These are phyloP conservation scores for Paspalum notatum DNA, from an alignment of 176 grass and related monocot species.

Conservation along the genomic window DNA sequence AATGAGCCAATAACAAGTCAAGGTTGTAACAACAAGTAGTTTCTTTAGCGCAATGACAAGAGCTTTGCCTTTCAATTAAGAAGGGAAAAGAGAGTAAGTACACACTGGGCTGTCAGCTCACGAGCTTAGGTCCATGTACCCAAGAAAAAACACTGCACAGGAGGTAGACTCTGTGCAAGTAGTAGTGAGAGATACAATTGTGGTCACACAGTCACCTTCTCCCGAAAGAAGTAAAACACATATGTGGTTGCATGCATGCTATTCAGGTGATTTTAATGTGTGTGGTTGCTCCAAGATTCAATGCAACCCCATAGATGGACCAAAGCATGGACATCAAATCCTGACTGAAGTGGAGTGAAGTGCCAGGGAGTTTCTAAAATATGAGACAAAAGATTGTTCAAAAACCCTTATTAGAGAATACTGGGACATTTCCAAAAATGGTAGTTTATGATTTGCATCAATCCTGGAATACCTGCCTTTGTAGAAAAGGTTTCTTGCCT, in stretches of 20 bases:
- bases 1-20: slow-evolving; percentile 9
- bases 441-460: neutral
- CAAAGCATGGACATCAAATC: neutral
- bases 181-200: neutral
- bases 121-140: too few relatives aligned
- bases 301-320: neutral
- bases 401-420: neutral
- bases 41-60: too few relatives aligned
- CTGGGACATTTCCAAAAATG: neutral
- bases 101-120: too few relatives aligned
- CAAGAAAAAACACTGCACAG: too few relatives aligned
- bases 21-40: slow-evolving; percentile 28
- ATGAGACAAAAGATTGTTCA: too few relatives aligned
- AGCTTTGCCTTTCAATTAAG: too few relatives aligned
- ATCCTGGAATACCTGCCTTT: neutral
- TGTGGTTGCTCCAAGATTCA: slow-evolving; percentile 15
- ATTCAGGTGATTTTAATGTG: slow-evolving; percentile 18
- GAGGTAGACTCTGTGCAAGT: neutral
- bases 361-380: neutral
- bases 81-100: too few relatives aligned
- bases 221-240: slow-evolving; percentile 20
- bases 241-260: neutral
- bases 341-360: neutral
- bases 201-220: neutral
- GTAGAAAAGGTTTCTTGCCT: neutral